Evolutionary conservation across 345 rosid genomes (phyloP), one percentile per base, ranked within the genome.

Genomic region (Limnanthes douglasii): DNA sequence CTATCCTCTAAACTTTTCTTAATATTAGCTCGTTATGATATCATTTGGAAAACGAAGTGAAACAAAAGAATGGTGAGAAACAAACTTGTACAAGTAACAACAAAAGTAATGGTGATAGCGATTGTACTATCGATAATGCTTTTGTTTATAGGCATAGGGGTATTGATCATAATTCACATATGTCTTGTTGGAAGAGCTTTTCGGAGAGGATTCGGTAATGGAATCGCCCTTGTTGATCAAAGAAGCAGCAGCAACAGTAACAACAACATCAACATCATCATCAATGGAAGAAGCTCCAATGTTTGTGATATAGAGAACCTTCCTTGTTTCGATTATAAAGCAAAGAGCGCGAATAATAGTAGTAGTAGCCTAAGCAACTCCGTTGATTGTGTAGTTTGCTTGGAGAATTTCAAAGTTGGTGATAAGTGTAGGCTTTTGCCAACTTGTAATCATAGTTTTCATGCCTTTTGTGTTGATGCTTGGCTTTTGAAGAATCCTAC

Each of bases 371-470:
- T n/a, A n/a, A n/a, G n/a, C n/a, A n/a, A n/a, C n/a, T n/a, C n/a
- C n/a, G 50, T 47, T 10, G 69, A 64, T 41, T 75, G 86, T 40
- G 80, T 67, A 2, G 74, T 68, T 17, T 75, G 86, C 50, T 46
- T 75, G 60, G 80, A 72, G 4, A 54, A 40, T 39, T 66, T 68
- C 54, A 55, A 58, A 51, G 33, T 28, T 12, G 86, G 77, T 6
- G 77, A 76, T 5, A 72, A 50, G 57, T 72, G 86, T 31, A 52
- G 80, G 54, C 13, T 56, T 32, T 15, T 72, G 65, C 80, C 86
- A 0, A 5, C 48, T 0, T 72, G 81, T 40, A 61, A 27, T 10
- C 81, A 76, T 41, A 69, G 72, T 45, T 76, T 76, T 37, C 86
- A 72, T 31, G 62, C 70, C 1, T 34, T 56, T 13, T 69, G 75